Evolutionary conservation across 495 filamentous ascomycete genomes (phyloP).

Genomic region (Daldinia childiae): DNA sequence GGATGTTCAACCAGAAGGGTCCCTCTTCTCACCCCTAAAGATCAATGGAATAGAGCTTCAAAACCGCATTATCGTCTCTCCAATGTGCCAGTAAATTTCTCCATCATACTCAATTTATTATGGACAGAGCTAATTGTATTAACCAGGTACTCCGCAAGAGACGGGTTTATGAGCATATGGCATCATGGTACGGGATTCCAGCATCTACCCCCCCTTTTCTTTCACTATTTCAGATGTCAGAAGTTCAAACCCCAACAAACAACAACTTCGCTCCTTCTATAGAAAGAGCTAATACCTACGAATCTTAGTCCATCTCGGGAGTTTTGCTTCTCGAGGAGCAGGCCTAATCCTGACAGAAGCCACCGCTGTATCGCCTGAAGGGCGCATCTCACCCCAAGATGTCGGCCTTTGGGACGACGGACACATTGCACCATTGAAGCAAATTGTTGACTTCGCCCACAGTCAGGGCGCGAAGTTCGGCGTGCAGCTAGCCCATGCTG

Average conservation of each 20-base stretch:
- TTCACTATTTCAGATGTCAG: neutral
- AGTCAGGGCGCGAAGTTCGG: constrained; percentile 73
- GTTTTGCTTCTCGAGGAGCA: constrained; percentile 71
- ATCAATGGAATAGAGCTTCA: constrained; percentile 67
- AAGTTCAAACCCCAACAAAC: neutral
- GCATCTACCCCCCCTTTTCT: neutral
- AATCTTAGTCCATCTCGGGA: constrained; percentile 53
- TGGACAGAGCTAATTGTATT: constrained; percentile 48
- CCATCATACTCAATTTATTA: constrained; percentile 62
- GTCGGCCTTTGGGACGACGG: constrained; percentile 77
- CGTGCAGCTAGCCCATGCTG: constrained; percentile 81
- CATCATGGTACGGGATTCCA: constrained; percentile 30
- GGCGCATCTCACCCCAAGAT: constrained; percentile 80
- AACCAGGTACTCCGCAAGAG: constrained; percentile 59
- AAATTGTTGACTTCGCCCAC: constrained; percentile 75
- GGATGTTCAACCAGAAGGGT: constrained; percentile 65
- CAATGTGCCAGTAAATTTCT: constrained; percentile 71
- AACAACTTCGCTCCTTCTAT: neutral
- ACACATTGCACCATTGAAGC: constrained; percentile 70
- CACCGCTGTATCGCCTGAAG: constrained; percentile 73
- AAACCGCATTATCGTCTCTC: constrained; percentile 68
- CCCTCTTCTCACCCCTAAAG: constrained; percentile 60
- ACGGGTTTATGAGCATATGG: constrained; percentile 53
- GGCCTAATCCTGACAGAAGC: constrained; percentile 78
- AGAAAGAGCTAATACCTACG: neutral